Evolutionary conservation across 306 rosid species (phyloP), one percentile per base, ranked within the genome.

Genomic region (Luffa acutangula): DNA sequence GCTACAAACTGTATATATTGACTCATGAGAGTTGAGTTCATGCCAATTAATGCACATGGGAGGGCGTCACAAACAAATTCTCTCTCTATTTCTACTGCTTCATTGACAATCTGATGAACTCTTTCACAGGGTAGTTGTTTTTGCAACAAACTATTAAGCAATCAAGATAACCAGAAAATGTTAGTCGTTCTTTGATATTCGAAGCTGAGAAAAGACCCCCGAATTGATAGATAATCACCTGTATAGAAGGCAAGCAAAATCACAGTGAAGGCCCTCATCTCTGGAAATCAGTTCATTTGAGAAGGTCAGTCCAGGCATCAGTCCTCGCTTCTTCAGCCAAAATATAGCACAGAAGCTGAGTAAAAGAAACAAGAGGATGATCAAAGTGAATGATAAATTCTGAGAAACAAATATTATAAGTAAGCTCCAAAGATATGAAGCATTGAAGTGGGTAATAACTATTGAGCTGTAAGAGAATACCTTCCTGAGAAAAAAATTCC

Each of bases 401-500:
- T 9, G 4, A n/a, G 5, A 56, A 18, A 18, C 62, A 56, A 56
- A 56, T 18, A 18, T 56, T 18, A 18, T 18, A 17, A 5, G 78
- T 42, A 13, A 7, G 21, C 67, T 25, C 34, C 75, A 79, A 4
- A 81, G 70, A 72, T 60, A 74, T 76, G 31, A 64, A 54, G 36
- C 42, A 2, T 72, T 14, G 39, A 74, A 12, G 33, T 3, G 18
- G 20, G 39, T 67, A 36, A 37, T 1, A 56, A 52, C 34, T 76
- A 25, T 18, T 74, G 41, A 77, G 56, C 31, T 36, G 25, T 21
- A 39, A 46, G 81, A 53, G 66, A 10, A 34, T 82, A 92, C 98
- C 98, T 93, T 88, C 98, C 98, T 0, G 97, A 93, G 90, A 93
- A 93, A 80, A 92, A 93, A 78, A 92, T 93, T 82, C 97, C 98